Evolutionary conservation across 2,329 filamentous ascomycete genomes (phyloP), one percentile per base, ranked within the genome.

Genomic region (Cladorrhinum sp.): DNA sequence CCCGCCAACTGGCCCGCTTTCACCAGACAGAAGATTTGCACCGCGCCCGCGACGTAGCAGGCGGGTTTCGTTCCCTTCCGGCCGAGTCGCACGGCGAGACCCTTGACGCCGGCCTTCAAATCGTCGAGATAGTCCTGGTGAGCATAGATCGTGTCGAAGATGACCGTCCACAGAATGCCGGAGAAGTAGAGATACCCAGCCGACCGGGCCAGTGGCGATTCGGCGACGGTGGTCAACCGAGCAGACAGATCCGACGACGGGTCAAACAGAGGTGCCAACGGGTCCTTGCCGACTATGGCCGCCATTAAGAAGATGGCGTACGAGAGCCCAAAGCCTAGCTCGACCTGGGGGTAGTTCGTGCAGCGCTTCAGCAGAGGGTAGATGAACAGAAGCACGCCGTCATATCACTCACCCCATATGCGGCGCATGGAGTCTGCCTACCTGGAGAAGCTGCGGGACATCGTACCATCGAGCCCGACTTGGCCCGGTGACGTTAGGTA

Each of bases 291-390:
- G 23, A 23, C 50, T 20, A 48, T 23, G 21, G 21, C 57, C 18
- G 46, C 54, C 3, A 23, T 26, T 12, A 39, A n/a, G 16, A 58
- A 55, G 23, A 62, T 42, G 39, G 33, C 55, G 12, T 18, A 50
- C 14, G 60, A 57, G 24, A 83, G 77, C n/a, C 78, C 76, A 62
- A 80, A 70, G 7, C 81, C 81, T 9, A 84, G 70, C 12, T 81
- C 77, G 42, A 78, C 73, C 66, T 83, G 81, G 1, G 82, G 79
- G 65, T 80, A 83, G 66, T 83, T 73, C 51, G 80, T 82, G 49
- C 82, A 71, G 26, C 80, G 76, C 69, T 84, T 84, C 46, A 76
- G 77, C 42, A 82, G 75, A 2, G 81, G 80, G 65, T 83, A 84
- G 24, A 77, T 73, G 24, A 42, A 42, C 36, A 42, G 36, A n/a